Base-by-base conservation (phyloP, 805 yeast genomes). In the Cyberlindnera suaveolens region DNA sequence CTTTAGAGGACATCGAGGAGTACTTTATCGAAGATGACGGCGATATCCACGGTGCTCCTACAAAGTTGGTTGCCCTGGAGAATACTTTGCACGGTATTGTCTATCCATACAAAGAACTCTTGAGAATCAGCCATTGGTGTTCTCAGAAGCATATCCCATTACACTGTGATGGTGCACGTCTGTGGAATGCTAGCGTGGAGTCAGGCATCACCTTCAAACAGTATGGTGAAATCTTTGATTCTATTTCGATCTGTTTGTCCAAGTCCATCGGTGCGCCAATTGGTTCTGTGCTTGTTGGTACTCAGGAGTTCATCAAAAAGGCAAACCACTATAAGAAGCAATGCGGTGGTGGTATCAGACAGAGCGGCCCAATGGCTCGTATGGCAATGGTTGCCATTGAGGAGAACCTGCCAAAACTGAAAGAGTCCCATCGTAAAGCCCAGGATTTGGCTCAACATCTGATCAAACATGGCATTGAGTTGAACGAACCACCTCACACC, bases 161-260 rank as follows among this genome's bases (percentile, higher is more conserved):
- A 52, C 97, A 91, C 57, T 77, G 89, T 54, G 98, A 90, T 61
- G 98, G 97, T 49, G 98, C 97, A n/a, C 75, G 98, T 54, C 66
- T 90, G 40, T 89, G 95, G 90, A 88, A 90, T 58, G 96, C 96
- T 8, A 71, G 79, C 31, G 84, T 75, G 10, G 90, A 75, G 27
- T 74, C 87, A 6, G 61, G 58, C 2, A 41, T 52, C 13, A 64
- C 87, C 10, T 64, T 90, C 42, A 66, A 63, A 17, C 85, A 86
- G 53, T 88, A 82, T 62, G 85, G 95, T 51, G 68, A 73, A 45
- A 65, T 80, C 45, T 90, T 90, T 61, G 97, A 90, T 64, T 77
- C 93, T 11, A 85, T 90, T 37, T 85, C 96, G 7, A 71, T 90
- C 40, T 90, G 98, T 63, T 66, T 90, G 39, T 87, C 96, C 38